phyloP scores from a whole-genome alignment of 1,284 basidiomycete species.

The Trichosporon sp. region DNA sequence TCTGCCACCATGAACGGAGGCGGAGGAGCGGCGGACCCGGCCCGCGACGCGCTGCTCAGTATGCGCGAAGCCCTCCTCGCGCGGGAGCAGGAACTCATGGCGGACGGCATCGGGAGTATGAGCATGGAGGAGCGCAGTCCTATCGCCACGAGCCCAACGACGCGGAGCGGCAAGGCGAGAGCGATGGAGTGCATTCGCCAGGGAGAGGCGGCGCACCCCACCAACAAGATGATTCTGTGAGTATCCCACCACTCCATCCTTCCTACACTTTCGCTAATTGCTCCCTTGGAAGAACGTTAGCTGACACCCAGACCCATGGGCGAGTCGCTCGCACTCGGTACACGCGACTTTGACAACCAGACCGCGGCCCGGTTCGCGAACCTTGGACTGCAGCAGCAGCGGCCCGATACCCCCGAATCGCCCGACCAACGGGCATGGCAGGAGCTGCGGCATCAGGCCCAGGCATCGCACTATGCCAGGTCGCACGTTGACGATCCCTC shows the following conservation, averaged over 20 bases:
- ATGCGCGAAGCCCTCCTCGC: constrained; percentile 41
- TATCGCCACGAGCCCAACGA: constrained; percentile 20
- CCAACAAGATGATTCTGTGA: constrained; percentile 44
- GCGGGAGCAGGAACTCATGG: constrained; percentile 47
- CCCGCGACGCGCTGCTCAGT: constrained; percentile 41
- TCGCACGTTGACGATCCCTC: constrained; percentile 27
- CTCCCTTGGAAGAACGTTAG: neutral
- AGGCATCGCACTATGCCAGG: constrained; percentile 15
- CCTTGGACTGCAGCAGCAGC: constrained; percentile 5
- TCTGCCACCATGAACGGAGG: neutral
- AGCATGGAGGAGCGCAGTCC: constrained; percentile 10
- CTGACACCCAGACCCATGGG: constrained; percentile 42
- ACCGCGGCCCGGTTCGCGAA: constrained; percentile 37
- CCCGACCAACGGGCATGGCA: constrained; percentile 2
- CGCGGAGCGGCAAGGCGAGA: constrained; percentile 41
- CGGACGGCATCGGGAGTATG: constrained; percentile 27
- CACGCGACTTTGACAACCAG: constrained; percentile 47
- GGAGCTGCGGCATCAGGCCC: constrained; percentile 22
- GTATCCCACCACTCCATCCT: constrained; percentile 23
- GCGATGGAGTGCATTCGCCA: constrained; percentile 43
- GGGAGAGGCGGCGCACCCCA: constrained; percentile 34
- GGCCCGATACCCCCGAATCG: neutral
- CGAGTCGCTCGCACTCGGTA: constrained; percentile 40
- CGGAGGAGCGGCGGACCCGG: constrained; percentile 34
- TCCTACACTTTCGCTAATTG: too few relatives aligned